phyloP scores from a whole-genome alignment of 2,329 filamentous ascomycete genomes.

The Ophiostoma fasciatum region DNA sequence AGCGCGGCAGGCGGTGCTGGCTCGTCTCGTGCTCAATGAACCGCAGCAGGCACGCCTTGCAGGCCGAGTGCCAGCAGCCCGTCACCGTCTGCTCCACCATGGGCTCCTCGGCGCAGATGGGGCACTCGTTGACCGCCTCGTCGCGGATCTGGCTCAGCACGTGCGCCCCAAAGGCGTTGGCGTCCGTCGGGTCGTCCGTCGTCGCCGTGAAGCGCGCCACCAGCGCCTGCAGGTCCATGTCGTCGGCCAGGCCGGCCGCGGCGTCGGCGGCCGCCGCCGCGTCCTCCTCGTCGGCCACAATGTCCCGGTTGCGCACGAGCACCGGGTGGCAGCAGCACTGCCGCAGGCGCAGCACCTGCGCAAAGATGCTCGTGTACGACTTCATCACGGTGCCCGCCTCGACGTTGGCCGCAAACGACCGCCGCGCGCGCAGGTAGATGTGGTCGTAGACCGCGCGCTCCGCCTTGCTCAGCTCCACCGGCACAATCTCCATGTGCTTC shows the following conservation, averaged over 20 bases:
- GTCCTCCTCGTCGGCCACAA: slow-evolving; percentile 79
- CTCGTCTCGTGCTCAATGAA: slow-evolving; percentile 80
- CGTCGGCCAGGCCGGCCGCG: slow-evolving; percentile 69
- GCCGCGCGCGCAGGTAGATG: slow-evolving; percentile 70
- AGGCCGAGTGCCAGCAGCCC: slow-evolving; percentile 94
- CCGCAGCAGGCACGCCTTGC: slow-evolving; percentile 80
- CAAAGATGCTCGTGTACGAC: slow-evolving; percentile 92
- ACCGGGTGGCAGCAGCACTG: slow-evolving; percentile 92
- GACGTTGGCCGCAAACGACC: slow-evolving; percentile 71
- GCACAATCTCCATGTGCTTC: slow-evolving; percentile 70
- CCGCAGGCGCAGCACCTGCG: slow-evolving; percentile 81
- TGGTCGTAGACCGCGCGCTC: slow-evolving; percentile 89
- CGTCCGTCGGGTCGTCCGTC: slow-evolving; percentile 45
- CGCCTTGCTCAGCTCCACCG: slow-evolving; percentile 68
- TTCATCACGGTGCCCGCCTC: slow-evolving; percentile 89
- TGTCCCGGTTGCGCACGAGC: slow-evolving; percentile 68
- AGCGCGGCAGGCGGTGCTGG: slow-evolving; percentile 60
- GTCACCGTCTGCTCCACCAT: slow-evolving; percentile 93
- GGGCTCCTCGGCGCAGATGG: slow-evolving; percentile 86
- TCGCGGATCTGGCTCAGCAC: slow-evolving; percentile 83
- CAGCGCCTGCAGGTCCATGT: slow-evolving; percentile 85
- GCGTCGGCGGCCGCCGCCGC: slow-evolving; percentile 65
- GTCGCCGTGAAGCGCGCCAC: slow-evolving; percentile 69
- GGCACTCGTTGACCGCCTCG: slow-evolving; percentile 79
- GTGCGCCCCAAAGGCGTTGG: slow-evolving; percentile 67